Conservation (phyloP, 345 rosid species). For the Adansonia digitata region DNA sequence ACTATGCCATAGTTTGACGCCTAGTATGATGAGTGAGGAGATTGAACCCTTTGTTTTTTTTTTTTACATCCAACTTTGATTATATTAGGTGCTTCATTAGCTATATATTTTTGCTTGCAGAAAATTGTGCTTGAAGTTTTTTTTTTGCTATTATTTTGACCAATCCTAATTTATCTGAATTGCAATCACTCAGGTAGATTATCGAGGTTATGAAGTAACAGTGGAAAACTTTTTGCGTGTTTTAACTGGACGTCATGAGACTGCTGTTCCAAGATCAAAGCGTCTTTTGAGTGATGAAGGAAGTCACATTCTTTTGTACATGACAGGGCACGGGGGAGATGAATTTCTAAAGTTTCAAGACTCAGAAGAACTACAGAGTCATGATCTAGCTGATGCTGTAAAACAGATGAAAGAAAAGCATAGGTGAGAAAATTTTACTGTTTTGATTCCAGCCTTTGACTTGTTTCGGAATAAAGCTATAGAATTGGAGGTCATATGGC, state of each 20-base stretch:
- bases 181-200: slow-evolving; percentile 71
- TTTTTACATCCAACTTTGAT: neutral
- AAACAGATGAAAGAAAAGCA: slow-evolving; percentile 98
- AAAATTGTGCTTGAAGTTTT: neutral
- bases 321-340: slow-evolving; percentile 99
- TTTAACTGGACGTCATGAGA: slow-evolving; percentile 83
- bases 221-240: slow-evolving; percentile 89
- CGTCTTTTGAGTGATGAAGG: slow-evolving; percentile 98
- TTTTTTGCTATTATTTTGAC: neutral
- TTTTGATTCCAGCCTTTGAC: slow-evolving; percentile 12
- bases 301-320: slow-evolving; percentile 92
- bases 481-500: neutral
- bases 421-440: slow-evolving; percentile 41
- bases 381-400: slow-evolving; percentile 98
- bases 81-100: neutral
- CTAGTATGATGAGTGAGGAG: neutral
- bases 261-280: slow-evolving; percentile 98
- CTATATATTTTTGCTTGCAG: neutral
- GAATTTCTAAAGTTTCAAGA: slow-evolving; percentile 96
- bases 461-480: neutral
- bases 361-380: slow-evolving; percentile 96
- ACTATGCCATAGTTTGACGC: neutral
- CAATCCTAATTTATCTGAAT: slow-evolving; percentile 19
- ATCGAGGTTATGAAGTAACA: slow-evolving; percentile 96
- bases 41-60: too few species aligned